Evolutionary conservation across 306 rosid species (phyloP), one percentile per base, ranked within the genome.

Genomic region (Cicer judaicum): DNA sequence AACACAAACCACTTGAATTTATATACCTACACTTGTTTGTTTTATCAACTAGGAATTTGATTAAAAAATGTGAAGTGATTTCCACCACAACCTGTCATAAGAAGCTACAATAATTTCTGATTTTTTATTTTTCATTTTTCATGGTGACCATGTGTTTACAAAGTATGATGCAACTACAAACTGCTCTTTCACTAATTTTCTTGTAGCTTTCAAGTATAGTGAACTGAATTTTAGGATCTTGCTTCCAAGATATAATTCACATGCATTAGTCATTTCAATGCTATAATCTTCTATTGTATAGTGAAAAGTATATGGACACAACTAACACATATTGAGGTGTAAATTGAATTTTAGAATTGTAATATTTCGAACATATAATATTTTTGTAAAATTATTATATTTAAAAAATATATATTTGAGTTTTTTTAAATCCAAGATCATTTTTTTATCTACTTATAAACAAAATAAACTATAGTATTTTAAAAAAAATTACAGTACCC

Each of bases 201-300:
- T 8, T 44, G 81, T 68, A 56, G 41, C 59, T 77, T 68, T 67
- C 61, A 68, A 56, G 75, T 42, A 42, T 57, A 57, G 39, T 63
- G 61, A 68, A 56, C 70, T 60, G 14, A 19, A 34, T 60, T 78
- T 78, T 10, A 61, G 77, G 77, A 78, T 70, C 81, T 12, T 46
- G 72, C 63, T 78, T 62, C 66, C 39, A 6, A 12, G 2, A 48
- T 48, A 49, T 39, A 18, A 19, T 54, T 67, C 10, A 56, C 48
- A 67, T 43, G 38, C 64, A 65, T 66, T 43, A 14, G 53, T 66
- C 13, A 54, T 2, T 66, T 39, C 67, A 52, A 42, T 42, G 46
- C 34, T 3, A 29, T 29, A 29, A 29, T 29, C 34, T 29, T 29
- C 4, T 29, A 29, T 29, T 29, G 0, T 29, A 29, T 29, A 29